These are phyloP conservation scores for Pleurotus tuber-regium DNA, from an alignment of 768 basidiomycete species.

Conservation along the genomic window DNA sequence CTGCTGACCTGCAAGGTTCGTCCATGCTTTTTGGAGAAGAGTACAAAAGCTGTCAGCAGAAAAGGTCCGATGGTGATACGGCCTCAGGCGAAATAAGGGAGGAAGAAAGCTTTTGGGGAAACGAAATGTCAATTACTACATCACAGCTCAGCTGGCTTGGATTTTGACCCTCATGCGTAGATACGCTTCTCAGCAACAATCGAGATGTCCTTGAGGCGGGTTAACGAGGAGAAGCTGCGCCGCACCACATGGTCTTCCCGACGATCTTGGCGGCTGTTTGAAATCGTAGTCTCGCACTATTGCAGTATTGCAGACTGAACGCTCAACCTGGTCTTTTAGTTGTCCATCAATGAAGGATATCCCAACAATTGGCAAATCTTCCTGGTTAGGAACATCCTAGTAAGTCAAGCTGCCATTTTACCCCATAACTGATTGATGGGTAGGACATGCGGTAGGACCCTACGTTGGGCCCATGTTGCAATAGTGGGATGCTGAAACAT, in stretches of 20 bases:
- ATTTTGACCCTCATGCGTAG: not conserved
- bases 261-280: not conserved
- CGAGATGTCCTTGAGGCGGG: conserved; percentile 2
- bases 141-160: conserved; percentile 1
- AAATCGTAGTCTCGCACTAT: not conserved
- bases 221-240: conserved; percentile 8
- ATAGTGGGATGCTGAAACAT: conserved; percentile 7
- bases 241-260: conserved; percentile 5
- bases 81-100: not conserved
- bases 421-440: conserved; percentile 5
- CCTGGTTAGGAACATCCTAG: too few species aligned
- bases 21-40: too few species aligned
- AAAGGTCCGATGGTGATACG: too few species aligned
- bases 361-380: too few species aligned
- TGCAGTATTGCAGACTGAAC: too few species aligned
- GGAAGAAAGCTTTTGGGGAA: not conserved
- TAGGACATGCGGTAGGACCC: not conserved
- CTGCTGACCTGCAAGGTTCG: too few species aligned
- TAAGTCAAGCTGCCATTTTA: too few species aligned
- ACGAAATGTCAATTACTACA: not conserved
- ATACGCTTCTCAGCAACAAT: not conserved
- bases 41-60: too few species aligned
- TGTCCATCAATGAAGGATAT: too few species aligned
- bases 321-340: too few species aligned
- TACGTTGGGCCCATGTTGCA: not conserved